Evolutionary conservation across 768 basidiomycete genomes (phyloP).

Genomic region (Brasilioporus rufonigricans): DNA sequence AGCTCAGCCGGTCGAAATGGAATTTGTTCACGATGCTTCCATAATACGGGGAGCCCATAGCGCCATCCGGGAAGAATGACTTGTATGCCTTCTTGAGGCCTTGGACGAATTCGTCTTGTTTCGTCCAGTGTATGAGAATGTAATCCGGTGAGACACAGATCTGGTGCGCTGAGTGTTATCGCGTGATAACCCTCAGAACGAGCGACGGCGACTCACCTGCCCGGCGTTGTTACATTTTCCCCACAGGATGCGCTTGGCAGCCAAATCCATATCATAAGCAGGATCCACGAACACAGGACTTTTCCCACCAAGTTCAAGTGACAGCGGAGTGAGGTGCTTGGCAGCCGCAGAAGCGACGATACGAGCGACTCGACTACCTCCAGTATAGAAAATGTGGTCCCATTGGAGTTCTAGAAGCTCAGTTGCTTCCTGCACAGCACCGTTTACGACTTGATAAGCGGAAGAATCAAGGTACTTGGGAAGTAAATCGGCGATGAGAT

Average conservation of each 20-base stretch:
- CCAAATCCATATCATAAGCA: slow-evolving; percentile 42
- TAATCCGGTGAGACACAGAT: slow-evolving; percentile 47
- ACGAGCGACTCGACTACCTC: slow-evolving; percentile 29
- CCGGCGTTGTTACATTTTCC: slow-evolving; percentile 67
- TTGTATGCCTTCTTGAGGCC: slow-evolving; percentile 43
- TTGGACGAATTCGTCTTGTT: slow-evolving; percentile 46
- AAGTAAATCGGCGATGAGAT: slow-evolving; percentile 51
- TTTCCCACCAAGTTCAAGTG: slow-evolving; percentile 39
- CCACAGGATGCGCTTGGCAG: slow-evolving; percentile 65
- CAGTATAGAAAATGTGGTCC: slow-evolving; percentile 40
- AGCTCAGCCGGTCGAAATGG: slow-evolving; percentile 54
- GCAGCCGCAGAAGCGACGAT: slow-evolving; percentile 27
- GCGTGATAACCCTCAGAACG: not conserved
- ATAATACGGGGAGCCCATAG: slow-evolving; percentile 42
- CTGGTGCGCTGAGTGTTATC: slow-evolving; percentile 14
- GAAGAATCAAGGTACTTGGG: slow-evolving; percentile 53
- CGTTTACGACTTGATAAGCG: slow-evolving; percentile 54
- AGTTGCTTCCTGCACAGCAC: slow-evolving; percentile 39
- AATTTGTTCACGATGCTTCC: slow-evolving; percentile 51
- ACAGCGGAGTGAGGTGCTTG: slow-evolving; percentile 34
- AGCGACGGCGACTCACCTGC: slow-evolving; percentile 37
- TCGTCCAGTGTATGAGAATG: slow-evolving; percentile 38
- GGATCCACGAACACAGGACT: slow-evolving; percentile 45
- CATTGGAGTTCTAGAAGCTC: slow-evolving; percentile 30
- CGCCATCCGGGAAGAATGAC: slow-evolving; percentile 54